Evolutionary conservation across 2,329 filamentous ascomycete species (phyloP).

Genomic region (Arthrobotrys entomopaga): DNA sequence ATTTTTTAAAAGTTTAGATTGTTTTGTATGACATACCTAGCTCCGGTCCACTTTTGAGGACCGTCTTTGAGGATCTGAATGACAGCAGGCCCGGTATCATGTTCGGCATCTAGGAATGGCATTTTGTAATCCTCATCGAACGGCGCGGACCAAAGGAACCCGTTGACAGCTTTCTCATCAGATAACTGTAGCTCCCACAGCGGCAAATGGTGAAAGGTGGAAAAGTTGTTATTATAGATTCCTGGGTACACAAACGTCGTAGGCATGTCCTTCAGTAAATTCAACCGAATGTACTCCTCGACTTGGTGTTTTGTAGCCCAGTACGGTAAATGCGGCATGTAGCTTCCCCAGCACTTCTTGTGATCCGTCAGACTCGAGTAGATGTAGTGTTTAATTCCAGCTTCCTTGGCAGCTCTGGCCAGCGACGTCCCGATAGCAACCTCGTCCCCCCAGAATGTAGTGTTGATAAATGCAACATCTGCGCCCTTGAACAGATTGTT

Average conservation of each 20-base stretch:
- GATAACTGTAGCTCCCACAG: conserved; percentile 86
- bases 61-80: conserved; percentile 97
- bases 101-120: conserved; percentile 95
- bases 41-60: conserved; percentile 80
- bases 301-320: conserved; percentile 94
- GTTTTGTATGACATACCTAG: conserved; percentile 67
- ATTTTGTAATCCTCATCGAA: conserved; percentile 90
- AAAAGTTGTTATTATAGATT: conserved; percentile 99
- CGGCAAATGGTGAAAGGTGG: conserved; percentile 75
- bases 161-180: conserved; percentile 75
- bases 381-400: conserved; percentile 87
- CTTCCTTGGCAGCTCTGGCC: conserved; percentile 86
- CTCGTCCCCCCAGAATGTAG: conserved; percentile 82
- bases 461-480: conserved; percentile 95
- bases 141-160: conserved; percentile 88
- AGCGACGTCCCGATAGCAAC: conserved; percentile 86
- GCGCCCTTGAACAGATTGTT: conserved; percentile 82
- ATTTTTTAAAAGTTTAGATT: conserved; percentile 11
- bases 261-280: conserved; percentile 71
- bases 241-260: conserved; percentile 95
- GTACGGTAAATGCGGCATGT: conserved; percentile 84
- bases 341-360: conserved; percentile 74
- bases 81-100: conserved; percentile 91
- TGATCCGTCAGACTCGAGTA: conserved; percentile 99
- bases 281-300: conserved; percentile 86